Percentiles rank a stretch among this genome's conserved stretches.
These are phyloP conservation scores for Backusella morwellensis DNA, from an alignment of 192 early-diverging fungal genomes.

Conservation along the genomic window DNA sequence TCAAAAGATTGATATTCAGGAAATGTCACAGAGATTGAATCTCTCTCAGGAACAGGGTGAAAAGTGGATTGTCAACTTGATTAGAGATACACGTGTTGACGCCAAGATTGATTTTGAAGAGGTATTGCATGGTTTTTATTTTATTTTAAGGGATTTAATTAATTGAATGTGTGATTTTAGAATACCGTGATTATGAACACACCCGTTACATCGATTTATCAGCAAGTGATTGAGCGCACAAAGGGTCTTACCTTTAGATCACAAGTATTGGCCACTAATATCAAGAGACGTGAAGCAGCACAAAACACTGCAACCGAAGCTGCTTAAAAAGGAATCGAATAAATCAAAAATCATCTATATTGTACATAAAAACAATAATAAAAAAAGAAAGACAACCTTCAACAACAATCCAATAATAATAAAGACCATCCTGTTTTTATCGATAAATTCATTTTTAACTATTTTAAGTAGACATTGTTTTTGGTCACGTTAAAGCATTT, in stretches of 20 bases:
- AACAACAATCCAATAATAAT: no score
- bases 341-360: no score
- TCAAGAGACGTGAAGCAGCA: conserved; percentile 81
- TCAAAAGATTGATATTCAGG: conserved; percentile 92
- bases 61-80: conserved; percentile 98
- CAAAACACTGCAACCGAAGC: conserved; percentile 18
- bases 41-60: conserved; percentile 89
- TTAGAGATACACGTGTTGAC: conserved; percentile 93
- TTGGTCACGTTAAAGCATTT: no score
- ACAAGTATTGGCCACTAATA: conserved; percentile 81
- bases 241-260: conserved; percentile 89
- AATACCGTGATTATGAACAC: conserved; percentile 96
- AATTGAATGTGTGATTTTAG: conserved; percentile 27
- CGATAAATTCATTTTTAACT: no score
- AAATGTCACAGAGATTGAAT: conserved; percentile 79
- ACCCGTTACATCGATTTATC: conserved; percentile 82
- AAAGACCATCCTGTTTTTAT: no score
- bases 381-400: no score
- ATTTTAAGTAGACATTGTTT: no score
- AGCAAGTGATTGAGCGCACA: conserved; percentile 95
- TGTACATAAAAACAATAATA: no score
- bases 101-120: conserved; percentile 96
- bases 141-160: no score
- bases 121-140: conserved; percentile 32
- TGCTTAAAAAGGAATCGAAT: conserved; percentile 12